Conservation (phyloP, 2,329 filamentous ascomycete species). For the Trichophaea hybrida region DNA sequence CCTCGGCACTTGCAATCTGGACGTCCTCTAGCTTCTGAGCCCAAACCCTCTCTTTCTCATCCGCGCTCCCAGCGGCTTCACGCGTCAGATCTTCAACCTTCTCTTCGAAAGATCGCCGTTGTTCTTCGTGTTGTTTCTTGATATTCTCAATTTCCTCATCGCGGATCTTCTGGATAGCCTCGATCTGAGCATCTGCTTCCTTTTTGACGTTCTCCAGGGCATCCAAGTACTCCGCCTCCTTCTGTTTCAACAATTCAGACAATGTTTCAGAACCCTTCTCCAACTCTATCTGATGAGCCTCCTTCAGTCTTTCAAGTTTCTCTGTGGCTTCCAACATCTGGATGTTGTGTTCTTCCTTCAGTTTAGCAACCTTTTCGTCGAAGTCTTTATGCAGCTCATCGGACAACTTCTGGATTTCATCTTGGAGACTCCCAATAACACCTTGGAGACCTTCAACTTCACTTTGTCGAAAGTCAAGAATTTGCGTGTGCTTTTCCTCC, state of each 20-base stretch:
- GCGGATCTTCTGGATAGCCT: slow-evolving; percentile 7
- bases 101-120: slow-evolving; percentile 9
- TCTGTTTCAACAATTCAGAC: slow-evolving; percentile 8
- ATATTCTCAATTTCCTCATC: slow-evolving; percentile 9
- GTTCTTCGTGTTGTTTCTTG: slow-evolving; percentile 7
- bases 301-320: slow-evolving; percentile 17
- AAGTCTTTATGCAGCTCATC: slow-evolving; percentile 12
- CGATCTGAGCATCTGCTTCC: slow-evolving; percentile 9
- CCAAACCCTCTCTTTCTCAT: slow-evolving; percentile 18
- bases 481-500: slow-evolving; percentile 14
- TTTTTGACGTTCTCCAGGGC: slow-evolving; percentile 9
- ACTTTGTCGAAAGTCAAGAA: slow-evolving; percentile 14
- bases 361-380: slow-evolving; percentile 11
- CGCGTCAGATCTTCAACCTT: slow-evolving; percentile 10
- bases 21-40: slow-evolving; percentile 14
- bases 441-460: slow-evolving; percentile 17
- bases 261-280: slow-evolving; percentile 16
- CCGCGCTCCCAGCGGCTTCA: slow-evolving; percentile 4
- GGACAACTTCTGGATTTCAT: slow-evolving; percentile 7
- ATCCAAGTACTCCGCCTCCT: slow-evolving; percentile 10
- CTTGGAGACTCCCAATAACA: slow-evolving; percentile 17
- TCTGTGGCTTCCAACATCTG: slow-evolving; percentile 11
- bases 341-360: slow-evolving; percentile 15
- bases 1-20: slow-evolving; percentile 10
- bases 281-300: slow-evolving; percentile 17